phyloP scores from a whole-genome alignment of 2,329 filamentous ascomycete genomes.

The Ophiocordyceps sinensis region DNA sequence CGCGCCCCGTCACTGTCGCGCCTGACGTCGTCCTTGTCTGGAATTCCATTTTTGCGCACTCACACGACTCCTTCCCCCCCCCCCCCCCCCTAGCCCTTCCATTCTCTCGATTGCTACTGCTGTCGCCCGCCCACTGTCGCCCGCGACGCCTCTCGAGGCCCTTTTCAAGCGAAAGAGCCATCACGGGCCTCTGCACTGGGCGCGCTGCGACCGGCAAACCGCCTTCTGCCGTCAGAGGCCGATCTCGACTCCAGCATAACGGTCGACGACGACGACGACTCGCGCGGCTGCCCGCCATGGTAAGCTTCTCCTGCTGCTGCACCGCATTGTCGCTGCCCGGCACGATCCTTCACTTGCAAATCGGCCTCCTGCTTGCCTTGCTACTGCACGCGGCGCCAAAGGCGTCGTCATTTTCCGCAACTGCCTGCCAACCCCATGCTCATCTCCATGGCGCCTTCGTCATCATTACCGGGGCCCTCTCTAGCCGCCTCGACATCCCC shows the following conservation, averaged over 20 bases:
- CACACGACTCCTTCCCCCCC: neutral
- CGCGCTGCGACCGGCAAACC: neutral
- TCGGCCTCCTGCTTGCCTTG: neutral
- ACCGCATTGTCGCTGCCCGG: neutral
- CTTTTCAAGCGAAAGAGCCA: neutral
- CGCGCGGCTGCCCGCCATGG: slow-evolving; percentile 1
- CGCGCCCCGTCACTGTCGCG: neutral
- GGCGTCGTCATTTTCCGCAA: no score
- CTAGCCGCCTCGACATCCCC: no score
- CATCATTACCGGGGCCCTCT: no score
- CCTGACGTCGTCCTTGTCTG: neutral
- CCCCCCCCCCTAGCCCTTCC: no score
- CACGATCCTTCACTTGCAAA: neutral
- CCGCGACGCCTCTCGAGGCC: neutral
- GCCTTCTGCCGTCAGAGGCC: neutral
- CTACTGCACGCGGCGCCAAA: neutral
- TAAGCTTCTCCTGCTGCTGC: neutral
- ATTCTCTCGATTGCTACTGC: neutral
- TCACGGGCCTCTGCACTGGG: neutral
- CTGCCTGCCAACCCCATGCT: no score
- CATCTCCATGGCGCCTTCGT: no score
- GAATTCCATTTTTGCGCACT: neutral
- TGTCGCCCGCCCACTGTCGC: neutral
- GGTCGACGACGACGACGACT: neutral
- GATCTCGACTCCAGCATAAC: neutral